Base-by-base conservation (phyloP, 2,329 filamentous ascomycete genomes). In the Aureobasidium melanogenum region DNA sequence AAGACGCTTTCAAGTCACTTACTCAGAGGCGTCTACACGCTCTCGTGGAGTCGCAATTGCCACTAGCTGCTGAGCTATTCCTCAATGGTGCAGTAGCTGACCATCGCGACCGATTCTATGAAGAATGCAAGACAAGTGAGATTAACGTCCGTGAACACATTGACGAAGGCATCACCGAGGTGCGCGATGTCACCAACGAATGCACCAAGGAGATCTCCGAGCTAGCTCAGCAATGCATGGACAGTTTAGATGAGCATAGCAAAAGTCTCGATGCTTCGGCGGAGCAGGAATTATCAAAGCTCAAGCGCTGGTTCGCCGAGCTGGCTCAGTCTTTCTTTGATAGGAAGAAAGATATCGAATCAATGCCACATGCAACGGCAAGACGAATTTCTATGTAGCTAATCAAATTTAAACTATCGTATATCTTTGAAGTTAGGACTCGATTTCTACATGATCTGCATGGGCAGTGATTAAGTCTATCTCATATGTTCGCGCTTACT, bases 71-170 rank as follows among this genome's bases (percentile, higher is more conserved):
- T 12, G 55, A 59, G 2, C 17, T 59, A 8, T 22, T 59, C 19
- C 55, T 59, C 10, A 38, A 50, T 15, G 44, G 44, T 8, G 55
- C 55, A 30, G 34, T 59, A 10, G 55, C 24, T 14, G 22, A 28
- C 24, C 36, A 59, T 14, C 55, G 55, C 34, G 55, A 59, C 32
- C 43, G 39, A 7, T 59, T 50, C 8, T 50, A 59, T 34, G 55
- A 59, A 17, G 55, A 59, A 9, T 59, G 55, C 22, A 38, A 59
- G 24, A 26, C 24, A 4, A 39, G 48, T 10, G 55, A 59, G 39
- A 22, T 22, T 22, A 47, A 22, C 22, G 1, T 58, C 1, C 41
- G 34, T 3, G 55, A 58, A 24, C 17, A 28, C 10, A 8, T 58
- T n/a, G 55, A 58, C 15, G 55, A 58, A 19, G 55, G 55, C 19